These are phyloP conservation scores for Roridomyces roridus DNA, from an alignment of 768 basidiomycete species.

Conservation along the genomic window DNA sequence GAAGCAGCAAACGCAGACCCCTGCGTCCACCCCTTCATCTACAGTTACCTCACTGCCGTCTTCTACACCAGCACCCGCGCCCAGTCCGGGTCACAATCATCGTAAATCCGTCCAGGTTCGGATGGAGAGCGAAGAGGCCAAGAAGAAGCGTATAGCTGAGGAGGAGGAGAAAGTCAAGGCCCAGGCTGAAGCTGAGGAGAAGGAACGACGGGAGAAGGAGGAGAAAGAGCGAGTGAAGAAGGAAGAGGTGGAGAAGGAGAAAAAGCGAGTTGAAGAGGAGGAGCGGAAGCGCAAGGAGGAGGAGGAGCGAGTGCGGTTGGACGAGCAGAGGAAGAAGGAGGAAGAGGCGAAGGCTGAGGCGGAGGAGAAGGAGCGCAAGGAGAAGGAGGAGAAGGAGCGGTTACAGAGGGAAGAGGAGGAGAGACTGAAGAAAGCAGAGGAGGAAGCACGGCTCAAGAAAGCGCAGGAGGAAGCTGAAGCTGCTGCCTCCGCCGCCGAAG, in stretches of 20 bases:
- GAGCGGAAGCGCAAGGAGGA: slow-evolving; percentile 28
- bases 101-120: slow-evolving; percentile 53
- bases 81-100: slow-evolving; percentile 45
- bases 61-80: slow-evolving; percentile 32
- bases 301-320: slow-evolving; percentile 30
- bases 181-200: slow-evolving; percentile 43
- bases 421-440: slow-evolving; percentile 32
- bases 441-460: slow-evolving; percentile 41
- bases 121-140: slow-evolving; percentile 67
- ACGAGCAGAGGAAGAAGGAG: slow-evolving; percentile 32
- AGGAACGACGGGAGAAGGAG: slow-evolving; percentile 41
- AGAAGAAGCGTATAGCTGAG: slow-evolving; percentile 52
- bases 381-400: slow-evolving; percentile 40
- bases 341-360: slow-evolving; percentile 50
- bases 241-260: slow-evolving; percentile 42
- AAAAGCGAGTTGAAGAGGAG: slow-evolving; percentile 39
- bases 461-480: slow-evolving; percentile 32
- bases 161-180: slow-evolving; percentile 43
- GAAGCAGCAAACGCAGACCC: slow-evolving; percentile 46
- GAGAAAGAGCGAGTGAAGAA: slow-evolving; percentile 36
- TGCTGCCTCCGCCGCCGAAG: neutral
- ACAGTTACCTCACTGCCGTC: slow-evolving; percentile 33
- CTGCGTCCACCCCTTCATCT: slow-evolving; percentile 45
- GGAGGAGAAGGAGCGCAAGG: slow-evolving; percentile 42
- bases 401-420: slow-evolving; percentile 35